Evolutionary conservation across 2,329 filamentous ascomycete species (phyloP).

Genomic region (Monosporascus sp.): DNA sequence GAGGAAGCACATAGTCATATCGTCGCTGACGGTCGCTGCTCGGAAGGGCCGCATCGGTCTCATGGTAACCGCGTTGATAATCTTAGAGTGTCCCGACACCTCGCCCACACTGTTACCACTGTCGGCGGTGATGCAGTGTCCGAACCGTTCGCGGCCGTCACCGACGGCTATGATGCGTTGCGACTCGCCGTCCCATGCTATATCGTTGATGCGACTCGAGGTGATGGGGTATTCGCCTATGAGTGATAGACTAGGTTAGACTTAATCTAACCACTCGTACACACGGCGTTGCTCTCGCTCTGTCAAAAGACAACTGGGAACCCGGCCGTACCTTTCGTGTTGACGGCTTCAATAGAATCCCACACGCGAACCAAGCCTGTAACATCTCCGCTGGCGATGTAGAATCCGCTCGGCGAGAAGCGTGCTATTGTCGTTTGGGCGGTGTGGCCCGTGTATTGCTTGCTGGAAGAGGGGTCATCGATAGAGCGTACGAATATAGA

Average conservation of each 20-base stretch:
- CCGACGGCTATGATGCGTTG: conserved; percentile 95
- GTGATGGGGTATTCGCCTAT: conserved; percentile 86
- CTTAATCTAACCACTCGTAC: no score
- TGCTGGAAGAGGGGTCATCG: conserved; percentile 77
- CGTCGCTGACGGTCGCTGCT: conserved; percentile 87
- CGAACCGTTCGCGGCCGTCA: conserved; percentile 88
- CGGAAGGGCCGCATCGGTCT: conserved; percentile 85
- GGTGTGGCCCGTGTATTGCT: conserved; percentile 91
- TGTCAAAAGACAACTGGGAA: background rate
- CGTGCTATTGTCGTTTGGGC: conserved; percentile 85
- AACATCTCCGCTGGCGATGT: conserved; percentile 86
- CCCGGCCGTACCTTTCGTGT: conserved; percentile 61
- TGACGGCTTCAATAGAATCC: conserved; percentile 80
- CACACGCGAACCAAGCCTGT: conserved; percentile 84
- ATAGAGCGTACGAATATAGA: conserved; percentile 95
- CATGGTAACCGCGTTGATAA: conserved; percentile 87
- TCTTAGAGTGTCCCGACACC: conserved; percentile 83
- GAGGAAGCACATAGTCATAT: conserved; percentile 85
- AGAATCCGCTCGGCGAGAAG: conserved; percentile 92
- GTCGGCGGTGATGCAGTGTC: conserved; percentile 90
- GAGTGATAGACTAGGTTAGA: background rate
- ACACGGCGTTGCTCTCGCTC: no score
- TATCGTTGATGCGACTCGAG: conserved; percentile 88
- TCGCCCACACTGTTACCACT: conserved; percentile 95
- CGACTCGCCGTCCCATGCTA: conserved; percentile 96